Base-by-base conservation (phyloP, 2,329 filamentous ascomycete species). In the Colletotrichum camelliae region DNA sequence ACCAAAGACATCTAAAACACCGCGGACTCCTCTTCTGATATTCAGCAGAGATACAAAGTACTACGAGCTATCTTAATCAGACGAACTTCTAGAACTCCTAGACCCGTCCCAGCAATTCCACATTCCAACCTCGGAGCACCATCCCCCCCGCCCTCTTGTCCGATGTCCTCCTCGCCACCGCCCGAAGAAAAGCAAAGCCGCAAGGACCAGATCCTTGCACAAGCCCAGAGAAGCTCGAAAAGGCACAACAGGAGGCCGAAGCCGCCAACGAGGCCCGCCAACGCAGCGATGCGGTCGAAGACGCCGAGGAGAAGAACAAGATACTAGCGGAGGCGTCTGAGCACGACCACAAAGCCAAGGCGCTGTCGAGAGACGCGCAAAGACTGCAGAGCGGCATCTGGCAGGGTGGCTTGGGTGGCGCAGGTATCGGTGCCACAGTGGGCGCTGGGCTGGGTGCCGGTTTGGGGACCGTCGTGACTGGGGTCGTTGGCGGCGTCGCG, bases 361-460 rank as follows among this genome's bases (percentile, higher is more conserved):
- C 57, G 2, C 48, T 73, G 3, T 35, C 35, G 4, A 57, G 33
- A n/a, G 70, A 75, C 9, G 55, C 73, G n/a, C 64, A 75, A 21
- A 64, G 73, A 6, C 29, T 75, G 24, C 73, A 75, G 31, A 75
- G 70, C 35, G 73, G 73, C 33, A 16, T 75, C 16, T 75, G 73
- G 73, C 73, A 75, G 58, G 73, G 73, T 33, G 73, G 73, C 7
- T 13, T 75, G 7, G 70, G 73, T 27, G 73, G 73, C 35, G 73
- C 73, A 16, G 73, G 73, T 3, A 75, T 75, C n/a, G 73, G 73
- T 6, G 73, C 73, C 2, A 70, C 70, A 4, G 10, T 75, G 10
- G 73, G 73, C 6, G 65, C 70, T 4, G 73, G 73, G 7, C 21
- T 75, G 5, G 70, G 73, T 13, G 73, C 64, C 16, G 73, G 73